Evolutionary conservation across 164 flowering plant species (phyloP), one percentile per base, ranked within the genome.

Genomic region (Litsea cubeba): DNA sequence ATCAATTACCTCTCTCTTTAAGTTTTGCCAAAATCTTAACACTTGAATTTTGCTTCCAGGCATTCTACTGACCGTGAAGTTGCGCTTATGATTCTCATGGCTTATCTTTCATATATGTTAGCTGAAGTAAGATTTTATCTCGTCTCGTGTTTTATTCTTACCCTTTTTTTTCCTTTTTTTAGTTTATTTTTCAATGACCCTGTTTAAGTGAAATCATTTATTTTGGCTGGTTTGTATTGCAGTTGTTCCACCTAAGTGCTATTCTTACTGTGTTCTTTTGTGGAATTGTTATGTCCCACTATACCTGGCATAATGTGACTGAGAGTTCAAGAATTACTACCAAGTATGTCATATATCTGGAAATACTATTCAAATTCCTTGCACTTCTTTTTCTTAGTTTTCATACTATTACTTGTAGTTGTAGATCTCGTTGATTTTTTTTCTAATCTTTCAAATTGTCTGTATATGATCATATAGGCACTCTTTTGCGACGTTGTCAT

Each of bases 1-100:
- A 20, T 20, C n/a, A 54, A 14, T 54, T 54, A 11, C n/a, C 60
- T 72, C n/a, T 72, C 26, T 15, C 24, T 68, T 60, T 72, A 40
- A 40, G 11, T 7, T 50, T 73, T 63, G 12, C 63, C 23, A 67
- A 68, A 46, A 60, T 5, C 22, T 20, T 71, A 26, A 30, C 24
- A n/a, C 63, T 64, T 2, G 18, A 32, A 14, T 81, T 54, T 72
- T 18, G 57, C 76, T 54, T 82, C 4, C 84, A 92, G 98, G 89
- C 96, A 94, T 79, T 94, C 98, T 17, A 94, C 98, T 54, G 97
- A 92, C 83, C 93, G 97, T 70, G 97, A 94, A 81, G 94, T 94
- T 80, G 93, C 98, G 65, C 82, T 92, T 35, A 92, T 92, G 98
- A 91, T 94, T 62, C 97, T 94, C 73, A 94, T 94, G 97, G 98